A percentile compares a stretch with the other conserved stretches of the same genome.
These are phyloP conservation scores for Persicaria maculosa DNA, from an alignment of 148 eudicot species.

Conservation along the genomic window DNA sequence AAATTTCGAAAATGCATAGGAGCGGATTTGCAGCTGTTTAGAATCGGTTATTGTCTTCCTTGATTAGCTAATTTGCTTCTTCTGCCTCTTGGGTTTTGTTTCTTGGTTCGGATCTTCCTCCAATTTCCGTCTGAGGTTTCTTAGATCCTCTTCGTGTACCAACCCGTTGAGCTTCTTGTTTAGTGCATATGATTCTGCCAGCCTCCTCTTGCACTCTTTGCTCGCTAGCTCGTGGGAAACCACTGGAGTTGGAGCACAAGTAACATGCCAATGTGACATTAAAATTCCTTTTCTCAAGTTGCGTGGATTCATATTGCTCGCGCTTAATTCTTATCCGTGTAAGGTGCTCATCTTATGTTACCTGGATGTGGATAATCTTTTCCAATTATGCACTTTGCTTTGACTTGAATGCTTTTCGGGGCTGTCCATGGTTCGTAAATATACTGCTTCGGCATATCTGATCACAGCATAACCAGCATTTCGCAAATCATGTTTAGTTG, in stretches of 20 bases:
- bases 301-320: too few species aligned
- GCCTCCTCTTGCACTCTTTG: slow-evolving; percentile 70
- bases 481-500: background rate
- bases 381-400: slow-evolving; percentile 84
- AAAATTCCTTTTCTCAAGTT: too few species aligned
- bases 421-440: slow-evolving; percentile 97
- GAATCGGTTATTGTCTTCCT: background rate
- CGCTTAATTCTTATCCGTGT: background rate
- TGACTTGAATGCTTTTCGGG: slow-evolving; percentile 65
- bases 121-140: slow-evolving; percentile 40
- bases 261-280: background rate
- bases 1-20: too few species aligned
- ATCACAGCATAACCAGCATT: slow-evolving; percentile 7
- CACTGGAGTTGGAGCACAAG: slow-evolving; percentile 31
- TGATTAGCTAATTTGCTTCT: slow-evolving; percentile 27
- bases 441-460: slow-evolving; percentile 93
- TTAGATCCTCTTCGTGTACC: slow-evolving; percentile 57
- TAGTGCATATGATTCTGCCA: slow-evolving; percentile 75
- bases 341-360: slow-evolving; percentile 17
- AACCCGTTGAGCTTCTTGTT: slow-evolving; percentile 49
- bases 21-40: too few species aligned
- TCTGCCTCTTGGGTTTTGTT: slow-evolving; percentile 36
- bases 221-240: slow-evolving; percentile 68
- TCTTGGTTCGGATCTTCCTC: slow-evolving; percentile 41
- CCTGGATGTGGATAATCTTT: slow-evolving; percentile 89